Percentiles rank a stretch among this genome's conserved stretches.
Conservation (phyloP, 2,329 filamentous ascomycete species). For the Zymoseptoria brevis region DNA sequence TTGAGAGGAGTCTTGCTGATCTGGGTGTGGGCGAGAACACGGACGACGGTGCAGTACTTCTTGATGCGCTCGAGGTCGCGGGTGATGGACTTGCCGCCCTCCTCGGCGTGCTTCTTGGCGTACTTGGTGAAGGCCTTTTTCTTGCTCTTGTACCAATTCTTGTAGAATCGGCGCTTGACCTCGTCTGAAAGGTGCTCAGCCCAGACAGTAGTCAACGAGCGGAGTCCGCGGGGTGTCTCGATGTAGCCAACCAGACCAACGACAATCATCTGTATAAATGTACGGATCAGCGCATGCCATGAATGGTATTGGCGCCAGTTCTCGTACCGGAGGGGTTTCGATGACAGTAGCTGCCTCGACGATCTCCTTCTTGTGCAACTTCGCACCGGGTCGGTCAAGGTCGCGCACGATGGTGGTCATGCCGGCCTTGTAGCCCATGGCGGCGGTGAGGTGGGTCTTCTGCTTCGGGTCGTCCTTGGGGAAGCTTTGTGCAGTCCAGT, state of each 20-base stretch:
- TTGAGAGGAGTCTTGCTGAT: slow-evolving; percentile 98
- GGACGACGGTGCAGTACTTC: slow-evolving; percentile 99
- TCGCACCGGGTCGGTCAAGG: slow-evolving; percentile 96
- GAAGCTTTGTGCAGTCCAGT: slow-evolving; percentile 57
- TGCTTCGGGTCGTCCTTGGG: slow-evolving; percentile 99
- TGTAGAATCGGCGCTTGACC: slow-evolving; percentile 99
- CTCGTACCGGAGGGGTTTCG: slow-evolving; percentile 79
- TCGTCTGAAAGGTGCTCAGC: slow-evolving; percentile 98
- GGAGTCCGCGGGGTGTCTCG: slow-evolving; percentile 98
- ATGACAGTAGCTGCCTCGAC: slow-evolving; percentile 82
- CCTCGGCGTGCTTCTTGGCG: slow-evolving; percentile 99
- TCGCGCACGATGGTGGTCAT: slow-evolving; percentile 99
- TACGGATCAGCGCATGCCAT: slow-evolving; percentile 48
- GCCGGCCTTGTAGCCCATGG: slow-evolving; percentile 98
- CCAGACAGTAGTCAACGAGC: slow-evolving; percentile 99
- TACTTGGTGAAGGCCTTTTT: slow-evolving; percentile 99
- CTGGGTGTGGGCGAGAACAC: slow-evolving; percentile 98
- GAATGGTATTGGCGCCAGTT: slow-evolving; percentile 49
- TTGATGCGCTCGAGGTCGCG: slow-evolving; percentile 99
- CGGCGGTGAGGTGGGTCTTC: slow-evolving; percentile 94
- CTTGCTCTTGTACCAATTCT: slow-evolving; percentile 99
- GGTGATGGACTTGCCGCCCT: slow-evolving; percentile 79
- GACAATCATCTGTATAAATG: slow-evolving; percentile 77
- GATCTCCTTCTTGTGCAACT: slow-evolving; percentile 99
- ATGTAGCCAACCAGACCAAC: slow-evolving; percentile 99